These are phyloP conservation scores for Cryptococcus maquisensis DNA, from an alignment of 1,284 basidiomycete species.

Conservation along the genomic window DNA sequence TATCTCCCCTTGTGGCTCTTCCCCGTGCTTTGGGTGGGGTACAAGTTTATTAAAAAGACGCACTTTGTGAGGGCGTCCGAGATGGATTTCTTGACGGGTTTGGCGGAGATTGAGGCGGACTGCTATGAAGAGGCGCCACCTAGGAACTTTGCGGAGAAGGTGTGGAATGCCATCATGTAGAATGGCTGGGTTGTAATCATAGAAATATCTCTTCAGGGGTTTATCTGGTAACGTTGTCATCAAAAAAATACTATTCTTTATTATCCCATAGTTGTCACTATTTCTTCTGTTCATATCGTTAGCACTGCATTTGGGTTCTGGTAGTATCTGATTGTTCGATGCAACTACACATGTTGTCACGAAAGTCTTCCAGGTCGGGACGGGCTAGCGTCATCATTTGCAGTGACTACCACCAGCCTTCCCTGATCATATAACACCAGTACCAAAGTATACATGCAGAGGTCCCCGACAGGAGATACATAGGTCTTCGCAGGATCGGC, in stretches of 20 bases:
- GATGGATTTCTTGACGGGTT: slow-evolving; percentile 33
- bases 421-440: no score
- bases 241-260: not conserved
- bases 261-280: no score
- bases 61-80: slow-evolving; percentile 21
- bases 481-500: no score
- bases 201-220: not conserved
- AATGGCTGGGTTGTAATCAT: not conserved
- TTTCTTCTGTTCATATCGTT: no score
- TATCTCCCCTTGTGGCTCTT: slow-evolving; percentile 66
- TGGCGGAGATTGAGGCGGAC: slow-evolving; percentile 39
- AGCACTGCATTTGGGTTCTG: no score
- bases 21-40: slow-evolving; percentile 64
- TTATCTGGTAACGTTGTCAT: not conserved
- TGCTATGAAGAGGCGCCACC: slow-evolving; percentile 28
- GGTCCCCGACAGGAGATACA: no score
- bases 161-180: slow-evolving; percentile 30
- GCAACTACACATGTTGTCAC: no score
- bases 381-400: no score
- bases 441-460: no score
- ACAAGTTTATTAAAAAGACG: slow-evolving; percentile 34
- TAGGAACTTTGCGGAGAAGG: slow-evolving; percentile 20
- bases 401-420: no score
- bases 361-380: no score
- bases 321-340: no score